Base-by-base conservation (phyloP, 768 basidiomycete genomes). In the Phanerochaete carnosa region DNA sequence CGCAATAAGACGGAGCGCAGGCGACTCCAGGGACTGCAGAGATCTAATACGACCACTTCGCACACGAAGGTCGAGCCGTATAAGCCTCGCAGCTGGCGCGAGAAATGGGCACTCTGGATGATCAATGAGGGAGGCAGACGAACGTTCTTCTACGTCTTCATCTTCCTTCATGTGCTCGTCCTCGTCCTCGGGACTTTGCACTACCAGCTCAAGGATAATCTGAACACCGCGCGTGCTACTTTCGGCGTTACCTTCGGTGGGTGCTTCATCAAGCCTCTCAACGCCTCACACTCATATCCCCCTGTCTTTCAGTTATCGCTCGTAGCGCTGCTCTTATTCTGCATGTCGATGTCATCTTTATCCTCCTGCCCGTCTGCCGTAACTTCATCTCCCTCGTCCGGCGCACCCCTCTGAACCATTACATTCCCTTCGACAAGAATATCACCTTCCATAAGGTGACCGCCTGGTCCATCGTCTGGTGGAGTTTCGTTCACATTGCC, bases 361-460 rank as follows among this genome's bases (percentile, higher is more conserved):
- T 98, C 73, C 86, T 98, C 53, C 83, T 98, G 30, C 96, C 95
- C 28, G 84, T 98, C 71, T 98, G 95, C 82, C 87, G 95, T 62
- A 95, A 94, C 77, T 94, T 97, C 76, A 84, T 97, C 73, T 95
- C 94, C 25, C 66, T 95, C 49, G 81, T 96, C 51, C 89, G 96
- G 28, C 86, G 88, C 56, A 94, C 93, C 0, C 85, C 94, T 2
- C 78, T 98, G 61, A 92, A 92, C 76, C 80, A 84, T 64, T 74
- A 94, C 76, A 91, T 96, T 63, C 94, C 94, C 23, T 96, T 98
- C 70, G 95, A 96, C 80, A 90, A 94, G 79, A 94, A 90, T 71
- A 85, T 97, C 73, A 85, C 86, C 7, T 89, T 97, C 73, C 95
- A 94, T 79, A 94, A 93, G 72, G 86, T 90, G 62, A 90, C 90